These are phyloP conservation scores for Lyophyllum atratum DNA, from an alignment of 768 basidiomycete genomes.

Conservation along the genomic window DNA sequence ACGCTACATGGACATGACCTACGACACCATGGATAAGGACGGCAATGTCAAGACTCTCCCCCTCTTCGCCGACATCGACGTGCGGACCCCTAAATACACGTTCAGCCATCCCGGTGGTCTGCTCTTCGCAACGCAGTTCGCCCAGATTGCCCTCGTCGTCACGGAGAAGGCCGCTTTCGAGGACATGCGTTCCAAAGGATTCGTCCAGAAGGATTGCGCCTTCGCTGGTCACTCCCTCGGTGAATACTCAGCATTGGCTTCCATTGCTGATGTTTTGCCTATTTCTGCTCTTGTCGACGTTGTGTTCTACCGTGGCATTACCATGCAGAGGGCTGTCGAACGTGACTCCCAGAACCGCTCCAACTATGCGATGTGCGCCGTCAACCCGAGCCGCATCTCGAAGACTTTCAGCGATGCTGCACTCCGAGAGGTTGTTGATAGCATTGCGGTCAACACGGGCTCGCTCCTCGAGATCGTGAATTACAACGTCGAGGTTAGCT, in stretches of 20 bases:
- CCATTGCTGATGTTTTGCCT: conserved; percentile 94
- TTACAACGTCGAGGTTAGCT: conserved; percentile 83
- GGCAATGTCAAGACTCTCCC: conserved; percentile 95
- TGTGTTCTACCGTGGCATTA: conserved; percentile 99
- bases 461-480: conserved; percentile 97
- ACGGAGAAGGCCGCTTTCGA: conserved; percentile 99
- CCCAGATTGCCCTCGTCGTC: conserved; percentile 97
- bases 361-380: conserved; percentile 99
- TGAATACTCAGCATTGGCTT: conserved; percentile 97
- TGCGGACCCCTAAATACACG: conserved; percentile 95
- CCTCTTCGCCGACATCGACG: conserved; percentile 93
- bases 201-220: conserved; percentile 88
- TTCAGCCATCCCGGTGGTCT: conserved; percentile 96
- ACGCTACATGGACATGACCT: conserved; percentile 99
- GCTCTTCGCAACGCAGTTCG: conserved; percentile 97
- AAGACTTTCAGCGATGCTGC: conserved; percentile 94
- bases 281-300: conserved; percentile 96
- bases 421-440: conserved; percentile 95
- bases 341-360: conserved; percentile 91
- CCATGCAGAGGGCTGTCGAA: conserved; percentile 99
- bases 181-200: conserved; percentile 95
- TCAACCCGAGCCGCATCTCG: conserved; percentile 94
- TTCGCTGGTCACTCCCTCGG: conserved; percentile 99
- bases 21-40: conserved; percentile 95
- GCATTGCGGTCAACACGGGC: conserved; percentile 73